Base-by-base conservation (phyloP, 75 land plant genomes). In the Pinus taeda region DNA sequence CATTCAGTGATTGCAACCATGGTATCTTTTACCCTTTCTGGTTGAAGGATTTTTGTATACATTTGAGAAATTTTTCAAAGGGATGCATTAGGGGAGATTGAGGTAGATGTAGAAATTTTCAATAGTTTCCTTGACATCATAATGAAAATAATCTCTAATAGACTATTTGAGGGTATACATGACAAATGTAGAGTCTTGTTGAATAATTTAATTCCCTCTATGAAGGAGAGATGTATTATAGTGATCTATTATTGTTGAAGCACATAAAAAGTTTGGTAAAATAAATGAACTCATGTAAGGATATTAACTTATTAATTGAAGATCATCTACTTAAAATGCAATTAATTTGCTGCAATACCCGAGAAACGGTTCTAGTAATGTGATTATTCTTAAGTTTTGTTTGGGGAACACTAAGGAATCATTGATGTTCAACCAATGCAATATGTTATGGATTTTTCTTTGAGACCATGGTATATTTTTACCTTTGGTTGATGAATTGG, bases 221-320 rank as follows among this genome's bases (percentile, higher is more conserved):
- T n/a, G n/a, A n/a, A n/a, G n/a, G 79, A 82, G 53, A 65, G 72
- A 37, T 49, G 57, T n/a, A 82, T 84, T 24, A 75, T 74, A 60
- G 82, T 53, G 76, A 79, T 57, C 74, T 97, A 60, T 85, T 86
- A 83, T 63, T 84, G 11, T n/a, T 94, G 76, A 89, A 90, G 77
- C 93, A 89, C 36, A 78, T 90, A 75, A 93, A 97, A 79, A 69
- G 61, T 14, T 85, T 89, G 69, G 60, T 93, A 62, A 78, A 76
- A 36, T 78, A 79, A 61, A 66, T 84, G 57, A 75, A 77, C 79
- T 77, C 78, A 33, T 0, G 2, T 15, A 67, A 18, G 49, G 76
- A 72, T 17, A 60, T 79, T 63, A 77, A 81, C 66, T 59, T 55
- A 69, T 57, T 74, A 74, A 79, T 84, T 11, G 81, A 81, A 79